Base-by-base conservation (phyloP, 108 stramenopile genomes). In the Asterionellopsis glacialis region DNA sequence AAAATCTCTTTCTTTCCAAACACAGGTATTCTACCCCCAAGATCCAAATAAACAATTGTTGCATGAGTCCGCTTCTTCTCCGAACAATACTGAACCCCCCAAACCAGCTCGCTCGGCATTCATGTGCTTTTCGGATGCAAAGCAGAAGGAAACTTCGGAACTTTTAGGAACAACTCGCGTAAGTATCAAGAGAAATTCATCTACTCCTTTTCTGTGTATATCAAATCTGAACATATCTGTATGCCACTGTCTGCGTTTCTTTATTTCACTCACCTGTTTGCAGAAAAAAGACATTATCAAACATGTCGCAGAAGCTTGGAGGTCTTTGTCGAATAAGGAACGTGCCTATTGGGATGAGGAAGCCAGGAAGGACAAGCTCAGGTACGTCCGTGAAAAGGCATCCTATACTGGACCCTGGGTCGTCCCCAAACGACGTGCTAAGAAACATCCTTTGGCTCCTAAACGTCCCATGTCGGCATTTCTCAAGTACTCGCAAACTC, bases 391-490 rank as follows among this genome's bases (percentile, higher is more conserved):
- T 11, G 75, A 73, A 33, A 81, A 76, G 67, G 73, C 73, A 9
- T 65, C 50, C 18, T 84, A 80, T 66, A 81, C 62, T 51, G 80
- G 83, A 38, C 61, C 74, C 9, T 77, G 65, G 69, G 47, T 44
- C 10, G 39, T 73, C 28, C 75, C 78, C 10, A 79, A 79, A 55
- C 70, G 75, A 16, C 65, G 83, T 12, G 75, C 77, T 40, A 85
- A 81, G 63, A 85, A 85, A 51, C 74, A 81, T 55, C 75, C 79
- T 28, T 53, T 66, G 14, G 83, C 83, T 26, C 83, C 83, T 5
- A 84, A 75, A 55, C 64, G 82, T 25, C 82, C 82, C 45, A 83
- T 83, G 82, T 77, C 76, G 1, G 82, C 82, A n/a, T 83, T 83
- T 57, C 65, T 83, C 41, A 83, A 80, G 44, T 83, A 59, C 55